phyloP scores from a whole-genome alignment of 2,329 filamentous ascomycete genomes.

The Sporothrix pallida region DNA sequence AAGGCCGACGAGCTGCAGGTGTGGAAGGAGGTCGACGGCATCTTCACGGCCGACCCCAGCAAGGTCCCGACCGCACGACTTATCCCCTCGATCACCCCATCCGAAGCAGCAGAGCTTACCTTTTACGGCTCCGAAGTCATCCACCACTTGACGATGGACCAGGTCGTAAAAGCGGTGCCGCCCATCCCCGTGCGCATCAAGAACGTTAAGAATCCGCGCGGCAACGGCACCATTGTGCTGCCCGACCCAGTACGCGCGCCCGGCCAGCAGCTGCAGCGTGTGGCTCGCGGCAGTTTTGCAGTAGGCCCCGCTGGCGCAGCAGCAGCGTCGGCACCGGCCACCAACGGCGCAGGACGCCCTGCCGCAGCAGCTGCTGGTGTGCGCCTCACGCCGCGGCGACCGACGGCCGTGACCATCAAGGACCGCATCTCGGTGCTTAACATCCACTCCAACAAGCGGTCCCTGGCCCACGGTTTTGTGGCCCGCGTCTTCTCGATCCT shows the following conservation, averaged over 20 bases:
- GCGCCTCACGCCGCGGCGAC: slow-evolving; percentile 70
- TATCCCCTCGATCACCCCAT: slow-evolving; percentile 86
- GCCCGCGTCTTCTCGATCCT: slow-evolving; percentile 92
- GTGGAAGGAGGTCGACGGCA: slow-evolving; percentile 93
- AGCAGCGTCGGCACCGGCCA: neutral
- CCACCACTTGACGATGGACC: slow-evolving; percentile 98
- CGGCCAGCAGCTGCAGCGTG: slow-evolving; percentile 62
- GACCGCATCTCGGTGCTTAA: slow-evolving; percentile 96
- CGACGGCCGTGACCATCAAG: slow-evolving; percentile 95
- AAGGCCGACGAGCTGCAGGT: slow-evolving; percentile 88
- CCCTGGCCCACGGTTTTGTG: slow-evolving; percentile 94
- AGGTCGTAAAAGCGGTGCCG: slow-evolving; percentile 79
- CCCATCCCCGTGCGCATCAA: slow-evolving; percentile 88
- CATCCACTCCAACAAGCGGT: slow-evolving; percentile 96
- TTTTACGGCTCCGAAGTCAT: slow-evolving; percentile 97
- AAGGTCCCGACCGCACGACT: slow-evolving; percentile 93
- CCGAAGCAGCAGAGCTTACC: slow-evolving; percentile 93
- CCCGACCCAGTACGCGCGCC: slow-evolving; percentile 69
- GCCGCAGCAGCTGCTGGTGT: slow-evolving; percentile 41
- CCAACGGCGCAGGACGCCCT: slow-evolving; percentile 11
- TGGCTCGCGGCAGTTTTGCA: slow-evolving; percentile 33
- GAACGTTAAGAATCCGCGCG: slow-evolving; percentile 86
- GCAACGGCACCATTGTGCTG: slow-evolving; percentile 79
- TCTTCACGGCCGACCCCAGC: slow-evolving; percentile 69
- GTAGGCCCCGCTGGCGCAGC: neutral